Evolutionary conservation across 106 monocot genomes (phyloP).

Genomic region (Allium sativum): DNA sequence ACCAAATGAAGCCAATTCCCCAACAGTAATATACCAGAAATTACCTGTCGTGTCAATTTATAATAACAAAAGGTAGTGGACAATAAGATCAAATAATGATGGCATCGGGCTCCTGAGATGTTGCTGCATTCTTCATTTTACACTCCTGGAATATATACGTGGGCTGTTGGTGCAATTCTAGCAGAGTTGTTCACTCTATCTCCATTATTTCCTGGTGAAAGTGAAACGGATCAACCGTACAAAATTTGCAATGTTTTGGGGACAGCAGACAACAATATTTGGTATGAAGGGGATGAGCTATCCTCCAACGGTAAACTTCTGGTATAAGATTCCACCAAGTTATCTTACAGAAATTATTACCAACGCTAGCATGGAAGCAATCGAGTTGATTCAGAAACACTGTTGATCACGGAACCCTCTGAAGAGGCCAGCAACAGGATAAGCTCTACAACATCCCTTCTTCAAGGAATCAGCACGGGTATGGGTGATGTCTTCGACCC

Average conservation of each 20-base stretch:
- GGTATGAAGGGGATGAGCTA: constrained; percentile 60
- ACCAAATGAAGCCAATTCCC: too few relatives aligned
- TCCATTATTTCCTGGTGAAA: constrained; percentile 92
- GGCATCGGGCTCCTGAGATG: constrained; percentile 95
- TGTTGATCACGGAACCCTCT: constrained; percentile 79
- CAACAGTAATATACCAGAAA: too few relatives aligned
- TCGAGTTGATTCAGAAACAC: constrained; percentile 73
- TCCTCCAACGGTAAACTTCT: constrained; percentile 31
- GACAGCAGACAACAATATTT: constrained; percentile 50
- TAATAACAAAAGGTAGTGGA: too few relatives aligned
- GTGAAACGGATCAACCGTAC: constrained; percentile 79
- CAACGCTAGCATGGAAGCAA: constrained; percentile 71
- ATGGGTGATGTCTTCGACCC: constrained; percentile 29
- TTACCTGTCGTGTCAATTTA: too few relatives aligned
- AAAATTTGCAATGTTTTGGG: constrained; percentile 83
- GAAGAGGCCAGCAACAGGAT: constrained; percentile 64
- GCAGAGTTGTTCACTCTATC: constrained; percentile 73
- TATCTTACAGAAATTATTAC: constrained; percentile 57
- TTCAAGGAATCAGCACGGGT: constrained; percentile 37
- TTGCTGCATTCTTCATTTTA: constrained; percentile 61
- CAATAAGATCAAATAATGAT: too few relatives aligned
- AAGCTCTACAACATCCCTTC: constrained; percentile 76
- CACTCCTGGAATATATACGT: constrained; percentile 87
- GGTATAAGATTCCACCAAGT: constrained; percentile 46
- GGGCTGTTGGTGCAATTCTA: constrained; percentile 88